Evolutionary conservation across 352 stramenopile genomes (phyloP), one percentile per base, ranked within the genome.

Genomic region (Pythium chondricola): DNA sequence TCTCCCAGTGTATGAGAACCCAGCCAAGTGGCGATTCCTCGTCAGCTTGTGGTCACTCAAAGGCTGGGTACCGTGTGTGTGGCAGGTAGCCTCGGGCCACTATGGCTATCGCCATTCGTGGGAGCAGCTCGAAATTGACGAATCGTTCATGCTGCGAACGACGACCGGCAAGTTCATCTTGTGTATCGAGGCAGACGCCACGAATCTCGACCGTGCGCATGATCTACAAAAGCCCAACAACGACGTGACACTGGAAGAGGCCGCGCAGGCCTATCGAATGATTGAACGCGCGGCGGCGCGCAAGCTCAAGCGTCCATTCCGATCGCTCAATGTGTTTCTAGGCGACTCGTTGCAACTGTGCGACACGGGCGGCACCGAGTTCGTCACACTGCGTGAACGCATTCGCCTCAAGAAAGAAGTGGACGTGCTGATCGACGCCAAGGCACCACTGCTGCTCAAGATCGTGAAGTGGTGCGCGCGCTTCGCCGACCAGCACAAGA

Each of bases 51-150:
- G 74, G 74, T 82, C 71, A 11, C 39, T 75, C 16, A 67, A 72
- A 24, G 71, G 71, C n/a, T 64, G 67, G 38, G 64, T 85, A 24
- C 74, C 74, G 9, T 82, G 69, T 27, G 52, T 82, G 25, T 85
- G 74, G 74, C 48, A 74, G 7, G 71, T 85, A 5, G 51, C 48
- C 5, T 58, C 69, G 11, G 71, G 65, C 3, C 56, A 76, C 22
- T 83, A 83, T 43, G 74, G 74, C 22, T 83, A 76, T 33, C 71
- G 71, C n/a, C 71, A 86, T 35, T 81, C 74, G 31, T 85, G 74
- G 74, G 52, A 49, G 18, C 46, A 58, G 21, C 43, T 86, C 7
- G 49, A 63, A 32, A 52, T 86, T 32, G 71, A 83, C 22, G 59
- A 59, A 25, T 63, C 65, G 3, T 85, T 71, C 49, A 64, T 85